phyloP scores from a whole-genome alignment of 495 filamentous ascomycete genomes.

The Extremus antarcticus region DNA sequence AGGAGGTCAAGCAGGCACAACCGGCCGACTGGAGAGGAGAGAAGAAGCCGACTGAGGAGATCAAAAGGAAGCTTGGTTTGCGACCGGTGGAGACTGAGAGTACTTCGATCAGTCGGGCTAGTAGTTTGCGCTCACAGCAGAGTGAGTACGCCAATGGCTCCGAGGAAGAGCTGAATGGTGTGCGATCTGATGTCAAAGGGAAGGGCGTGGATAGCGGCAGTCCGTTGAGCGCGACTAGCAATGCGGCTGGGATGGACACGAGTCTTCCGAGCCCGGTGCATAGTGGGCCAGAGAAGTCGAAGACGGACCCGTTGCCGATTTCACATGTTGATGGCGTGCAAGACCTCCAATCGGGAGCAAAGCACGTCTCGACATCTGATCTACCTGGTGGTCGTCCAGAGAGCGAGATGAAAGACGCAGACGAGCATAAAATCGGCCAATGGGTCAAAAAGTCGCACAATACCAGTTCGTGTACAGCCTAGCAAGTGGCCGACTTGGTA shows the following conservation, averaged over 20 bases:
- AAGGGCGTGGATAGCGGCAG: neutral
- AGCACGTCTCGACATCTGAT: slow-evolving; percentile 20
- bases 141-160: neutral
- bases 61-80: slow-evolving; percentile 53
- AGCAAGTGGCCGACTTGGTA: too few relatives aligned
- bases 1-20: slow-evolving; percentile 52
- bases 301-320: neutral
- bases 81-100: slow-evolving; percentile 50
- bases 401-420: slow-evolving; percentile 15
- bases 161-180: slow-evolving; percentile 19
- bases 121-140: slow-evolving; percentile 31
- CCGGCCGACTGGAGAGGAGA: slow-evolving; percentile 62
- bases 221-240: neutral
- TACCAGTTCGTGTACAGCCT: too few relatives aligned
- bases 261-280: neutral
- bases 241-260: neutral
- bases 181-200: slow-evolving; percentile 21
- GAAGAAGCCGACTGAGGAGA: slow-evolving; percentile 2
- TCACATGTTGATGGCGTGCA: neutral
- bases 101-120: slow-evolving; percentile 54
- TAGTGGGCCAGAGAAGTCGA: neutral
- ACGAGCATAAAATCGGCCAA: neutral
- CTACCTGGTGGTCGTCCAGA: slow-evolving; percentile 20
- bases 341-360: slow-evolving; percentile 9
- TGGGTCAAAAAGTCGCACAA: neutral